phyloP scores from a whole-genome alignment of 306 rosid genomes.

The cucumber (Cucumis sativus) region Cucumber_9930_V3 NC_026660.2:25152501-25153000 shows the following conservation, averaged over 20 bases:
- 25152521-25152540: background rate
- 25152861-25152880: slow-evolving; percentile 29
- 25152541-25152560: background rate
- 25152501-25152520: background rate
- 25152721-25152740: slow-evolving; percentile 54
- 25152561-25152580: background rate
- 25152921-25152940: slow-evolving; percentile 53
- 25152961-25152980: slow-evolving; percentile 27
- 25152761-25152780: slow-evolving; percentile 45
- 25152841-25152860: slow-evolving; percentile 47
- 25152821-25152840: slow-evolving; percentile 40
- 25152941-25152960: slow-evolving; percentile 36
- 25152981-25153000: slow-evolving; percentile 40
- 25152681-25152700: slow-evolving; percentile 46
- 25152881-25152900: slow-evolving; percentile 60
- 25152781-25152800: slow-evolving; percentile 62
- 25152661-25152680: slow-evolving; percentile 39
- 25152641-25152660: slow-evolving; percentile 57
- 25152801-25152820: slow-evolving; percentile 44
- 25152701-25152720: slow-evolving; percentile 63
- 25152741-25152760: slow-evolving; percentile 32
- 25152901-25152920: slow-evolving; percentile 43
- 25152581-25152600: slow-evolving; percentile 15
- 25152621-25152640: slow-evolving; percentile 43
- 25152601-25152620: slow-evolving; percentile 53